phyloP scores from a whole-genome alignment of 371 early-diverging fungal species.

The Mortierella sp. region DNA sequence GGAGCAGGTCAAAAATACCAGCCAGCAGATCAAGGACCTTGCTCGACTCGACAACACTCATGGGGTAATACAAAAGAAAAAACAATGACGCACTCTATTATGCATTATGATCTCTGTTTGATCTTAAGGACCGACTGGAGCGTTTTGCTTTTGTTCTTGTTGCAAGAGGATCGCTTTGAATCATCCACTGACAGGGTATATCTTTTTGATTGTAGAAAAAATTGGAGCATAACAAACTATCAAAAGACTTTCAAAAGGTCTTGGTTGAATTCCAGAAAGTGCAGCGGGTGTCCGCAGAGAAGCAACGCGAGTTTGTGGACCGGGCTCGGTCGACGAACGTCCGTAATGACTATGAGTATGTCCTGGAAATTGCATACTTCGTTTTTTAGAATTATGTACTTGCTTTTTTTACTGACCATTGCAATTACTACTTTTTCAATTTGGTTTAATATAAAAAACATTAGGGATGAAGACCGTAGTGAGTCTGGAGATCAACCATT shows the following conservation, averaged over 20 bases:
- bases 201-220: constrained; percentile 64
- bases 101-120: constrained; percentile 7
- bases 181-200: too few relatives aligned
- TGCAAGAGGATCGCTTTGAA: too few relatives aligned
- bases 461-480: constrained; percentile 64
- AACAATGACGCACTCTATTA: not conserved
- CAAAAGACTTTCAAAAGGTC: constrained; percentile 93
- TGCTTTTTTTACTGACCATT: too few relatives aligned
- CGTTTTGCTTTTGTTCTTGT: too few relatives aligned
- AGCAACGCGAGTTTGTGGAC: constrained; percentile 88
- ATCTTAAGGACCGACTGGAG: not conserved
- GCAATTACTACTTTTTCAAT: not conserved
- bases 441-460: not conserved
- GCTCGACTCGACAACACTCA: constrained; percentile 58
- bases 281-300: constrained; percentile 85
- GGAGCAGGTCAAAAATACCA: constrained; percentile 83
- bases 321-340: constrained; percentile 67
- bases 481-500: constrained; percentile 68
- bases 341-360: constrained; percentile 53
- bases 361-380: not conserved
- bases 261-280: constrained; percentile 88
- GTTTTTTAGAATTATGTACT: not conserved
- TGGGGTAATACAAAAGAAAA: constrained; percentile 35
- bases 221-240: constrained; percentile 83
- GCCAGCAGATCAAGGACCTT: constrained; percentile 77